Evolutionary conservation across 2,329 filamentous ascomycete genomes (phyloP).

Genomic region (Ophiostoma ulmi): DNA sequence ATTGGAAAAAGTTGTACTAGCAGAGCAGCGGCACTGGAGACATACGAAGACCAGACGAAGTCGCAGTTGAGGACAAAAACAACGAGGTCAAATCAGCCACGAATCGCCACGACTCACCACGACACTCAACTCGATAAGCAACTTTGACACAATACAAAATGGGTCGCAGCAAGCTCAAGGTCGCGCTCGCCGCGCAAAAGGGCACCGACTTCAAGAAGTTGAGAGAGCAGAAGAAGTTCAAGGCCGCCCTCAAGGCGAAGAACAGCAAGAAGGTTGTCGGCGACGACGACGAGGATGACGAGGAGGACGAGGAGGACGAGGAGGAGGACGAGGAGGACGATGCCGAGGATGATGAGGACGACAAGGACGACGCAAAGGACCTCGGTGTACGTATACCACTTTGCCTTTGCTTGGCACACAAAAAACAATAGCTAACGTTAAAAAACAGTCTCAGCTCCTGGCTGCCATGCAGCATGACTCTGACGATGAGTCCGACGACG

Average conservation of each 20-base stretch:
- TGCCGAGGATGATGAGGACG: conserved; percentile 28
- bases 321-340: conserved; percentile 35
- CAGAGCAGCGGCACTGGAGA: background rate
- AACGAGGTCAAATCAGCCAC: background rate
- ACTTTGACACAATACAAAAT: conserved; percentile 22
- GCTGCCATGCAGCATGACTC: conserved; percentile 58
- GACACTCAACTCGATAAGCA: background rate
- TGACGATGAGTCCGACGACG: conserved; percentile 57
- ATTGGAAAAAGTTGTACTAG: background rate
- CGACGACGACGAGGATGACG: conserved; percentile 29
- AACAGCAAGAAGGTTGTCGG: conserved; percentile 35
- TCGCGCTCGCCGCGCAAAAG: conserved; percentile 52
- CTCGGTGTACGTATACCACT: conserved; percentile 1
- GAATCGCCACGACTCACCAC: background rate
- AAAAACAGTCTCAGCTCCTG: conserved; percentile 44
- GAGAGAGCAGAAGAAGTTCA: conserved; percentile 47
- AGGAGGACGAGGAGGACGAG: conserved; percentile 38
- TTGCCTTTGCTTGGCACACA: background rate
- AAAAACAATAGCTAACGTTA: background rate
- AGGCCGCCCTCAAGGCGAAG: conserved; percentile 37
- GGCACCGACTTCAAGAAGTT: conserved; percentile 49
- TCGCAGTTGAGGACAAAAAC: background rate
- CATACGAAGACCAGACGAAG: background rate
- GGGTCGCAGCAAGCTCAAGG: conserved; percentile 44
- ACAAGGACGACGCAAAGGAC: conserved; percentile 32